Evolutionary conservation across 1,139 yeast genomes (phyloP), one percentile per base, ranked within the genome.

Genomic region (Schwanniomyces etchellsii): DNA sequence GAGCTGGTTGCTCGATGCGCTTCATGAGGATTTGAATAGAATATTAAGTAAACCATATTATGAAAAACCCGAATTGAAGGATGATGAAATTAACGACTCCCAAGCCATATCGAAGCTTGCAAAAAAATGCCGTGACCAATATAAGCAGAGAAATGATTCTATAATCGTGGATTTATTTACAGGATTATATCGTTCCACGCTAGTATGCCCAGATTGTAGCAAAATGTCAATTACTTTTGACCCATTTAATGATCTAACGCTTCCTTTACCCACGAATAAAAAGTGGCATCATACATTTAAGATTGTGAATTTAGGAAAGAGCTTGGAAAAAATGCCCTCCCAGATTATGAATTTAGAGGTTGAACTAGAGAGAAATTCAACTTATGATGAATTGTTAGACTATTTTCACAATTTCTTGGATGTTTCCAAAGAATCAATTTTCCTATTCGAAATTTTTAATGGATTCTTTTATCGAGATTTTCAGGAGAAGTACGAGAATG

Each of bases 11-110:
- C 64, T 91, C 26, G 98, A 91, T 57, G 93, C 95, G 5, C 65
- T 91, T 27, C 98, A 91, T 48, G 98, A 91, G 52, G 98, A 91
- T 55, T 67, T 91, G 44, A 91, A 91, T 48, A 66, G 96, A 34
- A 81, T 91, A 21, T 55, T 74, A 11, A 62, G 81, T 28, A 91
- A 91, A 48, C 97, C 97, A 1, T 81, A 81, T 39, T 76, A 86
- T 14, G 95, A 86, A 47, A 88, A 88, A 47, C 96, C 97, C 0
- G 96, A 88, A 48, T 52, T 81, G 17, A 59, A 74, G 10, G 76
- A 74, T 27, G 83, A 77, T 12, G 81, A 78, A 44, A 68, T 76
- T 5, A 56, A 64, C 27, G 77, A 82, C 44, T 51, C 58, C 1
- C 55, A 56, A 4, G 84, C 81, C 1, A 70, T 89, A 4, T 57